These are phyloP conservation scores for Brassica napus DNA, from an alignment of 345 rosid genomes.

Conservation along the genomic window Da-Ae NC_063436.1:4937501-4938000, in stretches of 20 bases:
- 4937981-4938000: too few relatives aligned
- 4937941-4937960: too few relatives aligned
- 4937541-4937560: too few relatives aligned
- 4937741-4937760: neutral
- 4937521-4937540: too few relatives aligned
- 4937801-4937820: neutral
- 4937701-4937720: conserved; percentile 29
- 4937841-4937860: neutral
- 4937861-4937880: neutral
- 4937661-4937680: conserved; percentile 19
- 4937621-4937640: conserved; percentile 13
- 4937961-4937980: too few relatives aligned
- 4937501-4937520: too few relatives aligned
- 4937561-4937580: conserved; percentile 7
- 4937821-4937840: neutral
- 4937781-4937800: conserved; percentile 10
- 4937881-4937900: too few relatives aligned
- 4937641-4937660: conserved; percentile 3
- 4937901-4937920: too few relatives aligned
- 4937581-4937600: neutral
- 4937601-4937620: conserved; percentile 7
- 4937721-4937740: conserved; percentile 12
- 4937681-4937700: conserved; percentile 35
- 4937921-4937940: too few relatives aligned
- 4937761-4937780: too few relatives aligned